These are phyloP conservation scores for Scenedesmus sp. DNA, from an alignment of 163 green algal genomes.

Conservation along the genomic window DNA sequence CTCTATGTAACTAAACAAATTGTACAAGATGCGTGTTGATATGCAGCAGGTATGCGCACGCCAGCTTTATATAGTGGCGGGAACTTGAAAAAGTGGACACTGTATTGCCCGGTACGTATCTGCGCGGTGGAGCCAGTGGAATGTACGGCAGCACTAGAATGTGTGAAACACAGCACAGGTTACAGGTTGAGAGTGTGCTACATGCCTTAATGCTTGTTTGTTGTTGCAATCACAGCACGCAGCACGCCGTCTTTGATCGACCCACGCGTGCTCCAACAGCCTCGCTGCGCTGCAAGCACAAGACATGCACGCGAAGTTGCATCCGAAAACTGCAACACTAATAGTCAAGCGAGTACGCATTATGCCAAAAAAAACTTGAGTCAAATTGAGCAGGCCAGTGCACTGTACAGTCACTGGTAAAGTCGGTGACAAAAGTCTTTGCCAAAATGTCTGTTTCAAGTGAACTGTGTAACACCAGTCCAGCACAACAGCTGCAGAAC, in stretches of 20 bases:
- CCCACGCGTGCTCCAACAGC: background rate
- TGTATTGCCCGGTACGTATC: constrained; percentile 12
- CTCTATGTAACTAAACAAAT: background rate
- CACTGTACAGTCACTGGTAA: no score
- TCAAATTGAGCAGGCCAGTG: no score
- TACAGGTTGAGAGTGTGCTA: background rate
- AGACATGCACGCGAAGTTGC: no score
- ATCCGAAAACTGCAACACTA: no score
- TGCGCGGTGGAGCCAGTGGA: background rate
- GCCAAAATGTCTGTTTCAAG: no score
- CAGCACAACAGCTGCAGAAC: no score
- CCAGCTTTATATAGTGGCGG: background rate
- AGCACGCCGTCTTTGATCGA: background rate
- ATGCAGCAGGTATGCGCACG: background rate
- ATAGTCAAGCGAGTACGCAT: no score
- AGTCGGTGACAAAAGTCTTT: no score
- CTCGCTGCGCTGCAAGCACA: background rate
- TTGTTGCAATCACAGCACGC: background rate
- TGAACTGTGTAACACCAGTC: no score
- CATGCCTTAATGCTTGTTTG: background rate
- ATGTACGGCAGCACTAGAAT: background rate
- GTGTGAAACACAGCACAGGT: background rate
- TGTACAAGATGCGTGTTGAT: background rate
- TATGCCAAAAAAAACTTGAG: no score
- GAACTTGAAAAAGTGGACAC: background rate